Percentiles rank a stretch among this genome's conserved stretches.
Evolutionary conservation across 306 rosid genomes (phyloP).

Genomic region (Lathyrus tuberosus): DNA sequence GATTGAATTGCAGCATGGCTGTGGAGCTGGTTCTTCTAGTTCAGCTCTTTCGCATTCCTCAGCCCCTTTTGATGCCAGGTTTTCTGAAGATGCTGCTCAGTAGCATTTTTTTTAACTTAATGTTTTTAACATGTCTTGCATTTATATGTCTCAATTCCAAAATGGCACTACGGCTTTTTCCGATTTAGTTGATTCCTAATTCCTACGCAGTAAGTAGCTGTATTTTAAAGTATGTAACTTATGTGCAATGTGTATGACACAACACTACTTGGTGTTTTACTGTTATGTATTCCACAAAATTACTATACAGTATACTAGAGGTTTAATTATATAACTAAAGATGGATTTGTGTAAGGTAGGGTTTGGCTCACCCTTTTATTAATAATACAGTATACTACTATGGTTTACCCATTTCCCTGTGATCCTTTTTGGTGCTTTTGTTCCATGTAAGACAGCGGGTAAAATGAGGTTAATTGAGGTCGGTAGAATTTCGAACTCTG

Average conservation of each 20-base stretch:
- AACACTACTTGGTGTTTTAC: too few relatives aligned
- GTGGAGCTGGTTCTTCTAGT: conserved; percentile 59
- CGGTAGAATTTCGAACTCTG: too few relatives aligned
- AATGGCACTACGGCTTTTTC: neutral
- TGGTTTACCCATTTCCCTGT: too few relatives aligned
- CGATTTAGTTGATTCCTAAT: conserved; percentile 7
- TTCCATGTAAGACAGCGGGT: conserved; percentile 1
- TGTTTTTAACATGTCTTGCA: neutral
- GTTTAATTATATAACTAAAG: too few relatives aligned
- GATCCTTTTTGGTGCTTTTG: neutral
- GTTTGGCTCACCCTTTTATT: too few relatives aligned
- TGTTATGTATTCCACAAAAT: too few relatives aligned
- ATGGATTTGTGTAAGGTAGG: too few relatives aligned
- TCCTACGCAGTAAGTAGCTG: neutral
- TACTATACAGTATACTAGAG: too few relatives aligned
- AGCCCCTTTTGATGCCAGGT: conserved; percentile 75
- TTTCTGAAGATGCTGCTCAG: conserved; percentile 63
- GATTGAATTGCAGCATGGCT: conserved; percentile 72
- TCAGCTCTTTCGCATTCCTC: conserved; percentile 60
- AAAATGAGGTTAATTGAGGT: neutral
- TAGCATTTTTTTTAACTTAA: conserved; percentile 40
- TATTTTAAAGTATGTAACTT: conserved; percentile 18
- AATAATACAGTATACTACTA: too few relatives aligned
- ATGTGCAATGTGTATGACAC: too few relatives aligned
- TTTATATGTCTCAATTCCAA: neutral